Evolutionary conservation across 2,329 filamentous ascomycete species (phyloP).

Genomic region (Emericellopsis cladophorae): DNA sequence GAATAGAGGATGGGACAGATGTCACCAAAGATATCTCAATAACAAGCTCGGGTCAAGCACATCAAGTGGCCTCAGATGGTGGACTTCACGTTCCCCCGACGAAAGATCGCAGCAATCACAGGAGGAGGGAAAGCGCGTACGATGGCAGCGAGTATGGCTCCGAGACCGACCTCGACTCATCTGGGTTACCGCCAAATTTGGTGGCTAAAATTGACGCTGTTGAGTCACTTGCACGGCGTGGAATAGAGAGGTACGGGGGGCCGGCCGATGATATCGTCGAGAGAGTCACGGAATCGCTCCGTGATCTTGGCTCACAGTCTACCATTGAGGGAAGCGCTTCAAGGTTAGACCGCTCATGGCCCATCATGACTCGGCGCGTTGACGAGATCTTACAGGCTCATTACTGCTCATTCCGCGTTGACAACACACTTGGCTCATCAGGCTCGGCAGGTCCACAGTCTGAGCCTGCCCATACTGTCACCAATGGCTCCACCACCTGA

Average conservation of each 20-base stretch:
- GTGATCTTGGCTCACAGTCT: conserved; percentile 61
- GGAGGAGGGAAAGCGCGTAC: conserved; percentile 45
- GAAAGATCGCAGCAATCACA: conserved; percentile 30
- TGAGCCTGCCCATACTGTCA: conserved; percentile 58
- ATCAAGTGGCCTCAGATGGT: background rate
- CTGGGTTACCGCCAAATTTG: conserved; percentile 54
- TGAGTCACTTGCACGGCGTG: conserved; percentile 54
- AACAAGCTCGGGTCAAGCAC: background rate
- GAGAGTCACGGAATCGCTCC: conserved; percentile 55
- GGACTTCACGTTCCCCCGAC: conserved; percentile 15
- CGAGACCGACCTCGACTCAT: conserved; percentile 55
- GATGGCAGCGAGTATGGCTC: conserved; percentile 66
- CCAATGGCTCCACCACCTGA: conserved; percentile 53
- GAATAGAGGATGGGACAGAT: background rate
- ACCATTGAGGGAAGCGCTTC: conserved; percentile 60
- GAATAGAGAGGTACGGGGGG: conserved; percentile 53
- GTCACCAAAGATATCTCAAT: background rate
- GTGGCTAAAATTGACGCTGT: conserved; percentile 61
- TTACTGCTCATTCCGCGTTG: conserved; percentile 62
- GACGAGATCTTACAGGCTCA: conserved; percentile 37
- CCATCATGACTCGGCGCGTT: background rate
- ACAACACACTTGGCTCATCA: conserved; percentile 66
- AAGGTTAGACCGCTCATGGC: conserved; percentile 31
- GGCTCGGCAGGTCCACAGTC: conserved; percentile 60
- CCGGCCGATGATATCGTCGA: conserved; percentile 53